These are phyloP conservation scores for Serendipita sp. DNA, from an alignment of 768 basidiomycete genomes.

Conservation along the genomic window DNA sequence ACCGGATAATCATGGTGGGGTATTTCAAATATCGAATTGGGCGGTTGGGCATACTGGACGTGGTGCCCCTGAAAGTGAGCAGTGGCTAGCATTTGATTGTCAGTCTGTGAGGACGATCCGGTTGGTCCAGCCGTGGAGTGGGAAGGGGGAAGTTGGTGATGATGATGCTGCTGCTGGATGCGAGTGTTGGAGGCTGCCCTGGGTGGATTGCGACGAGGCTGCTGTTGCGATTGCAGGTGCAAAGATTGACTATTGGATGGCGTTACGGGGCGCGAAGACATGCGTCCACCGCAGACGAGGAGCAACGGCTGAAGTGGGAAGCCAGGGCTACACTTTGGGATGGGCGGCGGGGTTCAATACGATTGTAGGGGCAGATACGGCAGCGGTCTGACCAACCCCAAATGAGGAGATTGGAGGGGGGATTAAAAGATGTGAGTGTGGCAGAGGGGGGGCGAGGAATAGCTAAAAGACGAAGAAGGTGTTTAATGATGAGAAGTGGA, in stretches of 20 bases:
- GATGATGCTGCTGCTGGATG: background rate
- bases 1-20: background rate
- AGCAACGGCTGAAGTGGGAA: too few species aligned
- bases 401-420: background rate
- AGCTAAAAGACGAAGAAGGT: background rate
- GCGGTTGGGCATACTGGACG: background rate
- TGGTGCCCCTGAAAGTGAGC: background rate
- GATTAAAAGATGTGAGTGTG: background rate
- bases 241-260: background rate
- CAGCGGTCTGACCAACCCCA: too few species aligned
- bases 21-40: background rate
- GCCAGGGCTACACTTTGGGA: too few species aligned
- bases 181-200: background rate
- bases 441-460: background rate
- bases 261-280: slow-evolving; percentile 3
- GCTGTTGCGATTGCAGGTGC: background rate
- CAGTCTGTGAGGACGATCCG: background rate
- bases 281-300: background rate
- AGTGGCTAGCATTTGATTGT: background rate
- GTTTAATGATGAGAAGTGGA: background rate
- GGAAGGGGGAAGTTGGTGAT: background rate
- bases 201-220: background rate
- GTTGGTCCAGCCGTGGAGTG: background rate
- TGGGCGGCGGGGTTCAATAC: too few species aligned
- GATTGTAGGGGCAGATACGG: too few species aligned